Evolutionary conservation across 306 rosid genomes (phyloP).

Genomic region (Coriaria nepalensis): DNA sequence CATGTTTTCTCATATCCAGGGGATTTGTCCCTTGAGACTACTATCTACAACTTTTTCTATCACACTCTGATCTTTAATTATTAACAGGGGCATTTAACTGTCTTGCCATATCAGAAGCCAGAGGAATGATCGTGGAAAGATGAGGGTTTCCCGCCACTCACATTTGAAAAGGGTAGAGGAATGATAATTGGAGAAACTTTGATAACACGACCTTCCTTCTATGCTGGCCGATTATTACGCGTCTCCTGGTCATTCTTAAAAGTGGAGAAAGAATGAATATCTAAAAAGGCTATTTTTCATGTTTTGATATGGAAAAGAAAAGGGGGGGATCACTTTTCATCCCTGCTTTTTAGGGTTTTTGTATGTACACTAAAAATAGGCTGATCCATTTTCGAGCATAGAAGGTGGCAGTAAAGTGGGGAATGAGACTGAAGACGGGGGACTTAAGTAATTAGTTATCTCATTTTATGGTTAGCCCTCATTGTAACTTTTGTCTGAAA

Average conservation of each 20-base stretch:
- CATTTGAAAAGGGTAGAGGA: slow-evolving; percentile 17
- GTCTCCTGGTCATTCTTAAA: not conserved
- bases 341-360: slow-evolving; percentile 1
- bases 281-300: not conserved
- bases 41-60: no score
- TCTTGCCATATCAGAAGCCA: slow-evolving; percentile 26
- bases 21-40: no score
- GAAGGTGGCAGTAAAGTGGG: slow-evolving; percentile 13
- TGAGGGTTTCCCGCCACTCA: slow-evolving; percentile 24
- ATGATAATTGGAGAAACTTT: slow-evolving; percentile 19
- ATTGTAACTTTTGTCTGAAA: slow-evolving; percentile 10
- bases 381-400: slow-evolving; percentile 9
- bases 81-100: slow-evolving; percentile 37
- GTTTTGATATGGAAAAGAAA: no score
- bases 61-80: slow-evolving; percentile 13
- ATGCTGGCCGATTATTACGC: not conserved
- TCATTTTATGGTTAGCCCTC: slow-evolving; percentile 15
- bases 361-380: slow-evolving; percentile 20
- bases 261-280: slow-evolving; percentile 2
- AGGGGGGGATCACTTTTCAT: no score
- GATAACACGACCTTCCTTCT: slow-evolving; percentile 4
- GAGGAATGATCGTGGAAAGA: slow-evolving; percentile 26
- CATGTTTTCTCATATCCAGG: no score
- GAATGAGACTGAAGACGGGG: slow-evolving; percentile 1
- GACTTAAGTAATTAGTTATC: not conserved